Base-by-base conservation (phyloP, 164 flowering plant species). In the Piper longum region DNA sequence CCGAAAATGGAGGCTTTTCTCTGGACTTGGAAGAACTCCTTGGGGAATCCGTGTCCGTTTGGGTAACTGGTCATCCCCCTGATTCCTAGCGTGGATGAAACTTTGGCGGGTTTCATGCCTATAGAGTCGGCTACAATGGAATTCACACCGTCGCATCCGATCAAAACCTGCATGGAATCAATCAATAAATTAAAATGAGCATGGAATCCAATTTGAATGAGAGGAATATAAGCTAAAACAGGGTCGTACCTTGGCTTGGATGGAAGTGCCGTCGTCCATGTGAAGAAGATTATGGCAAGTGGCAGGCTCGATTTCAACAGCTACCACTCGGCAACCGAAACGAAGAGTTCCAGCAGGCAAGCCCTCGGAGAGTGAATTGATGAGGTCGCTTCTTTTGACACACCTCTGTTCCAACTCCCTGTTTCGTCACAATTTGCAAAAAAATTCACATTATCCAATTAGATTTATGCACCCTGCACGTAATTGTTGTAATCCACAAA, bases 121-220 rank as follows among this genome's bases (percentile, higher is more conserved):
- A 85, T 68, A 40, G 62, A 71, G 16, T 76, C 71, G 1, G 82
- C 76, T n/a, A 80, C 66, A 0, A 73, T 61, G 1, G 89, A 83
- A 54, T 74, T 74, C 7, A 64, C 77, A 42, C 89, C 89, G 56
- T 84, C 89, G 62, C 86, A 81, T 17, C 89, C 86, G 56, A 82
- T 75, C 66, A 84, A 56, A 55, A 80, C 74, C 86, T 83, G 73
- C 43, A 48, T 48, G 9, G 11, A 6, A 44, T 44, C 7, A 4
- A 43, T 43, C 5, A 5, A 44, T 11, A 44, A 44, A 44, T 44
- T 44, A 44, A 44, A 11, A 6, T 12, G 17, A 17, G 7, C 4
- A 18, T 45, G 5, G 36, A 26, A 56, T 56, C 16, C 17, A 16
- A 16, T 45, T 7, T 9, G 44, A 12, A 66, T 12, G 26, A 13